These are phyloP conservation scores for Monosporozyma yasuniensis DNA, from an alignment of 805 yeast species.

Conservation along the genomic window DNA sequence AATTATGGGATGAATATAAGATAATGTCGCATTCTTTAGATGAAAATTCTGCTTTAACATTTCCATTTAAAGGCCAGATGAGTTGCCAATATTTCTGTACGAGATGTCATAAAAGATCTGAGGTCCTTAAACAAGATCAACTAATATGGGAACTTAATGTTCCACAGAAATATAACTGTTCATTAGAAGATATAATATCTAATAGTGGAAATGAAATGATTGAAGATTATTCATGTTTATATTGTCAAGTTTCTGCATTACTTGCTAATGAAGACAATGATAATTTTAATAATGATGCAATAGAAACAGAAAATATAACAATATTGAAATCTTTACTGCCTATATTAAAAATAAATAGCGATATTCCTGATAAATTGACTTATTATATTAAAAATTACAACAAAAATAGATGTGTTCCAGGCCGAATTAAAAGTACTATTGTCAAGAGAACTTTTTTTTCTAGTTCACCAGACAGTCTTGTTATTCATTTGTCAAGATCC, in stretches of 20 bases:
- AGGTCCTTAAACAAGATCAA: conserved; percentile 50
- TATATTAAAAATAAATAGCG: conserved; percentile 51
- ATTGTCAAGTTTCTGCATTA: conserved; percentile 50
- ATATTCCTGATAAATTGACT: conserved; percentile 44
- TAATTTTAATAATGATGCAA: conserved; percentile 8
- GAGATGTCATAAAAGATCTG: conserved; percentile 53
- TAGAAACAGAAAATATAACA: conserved; percentile 26
- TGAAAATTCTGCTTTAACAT: conserved; percentile 8
- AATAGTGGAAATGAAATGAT: conserved; percentile 57
- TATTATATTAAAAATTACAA: conserved; percentile 40
- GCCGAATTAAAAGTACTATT: conserved; percentile 51
- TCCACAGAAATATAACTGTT: conserved; percentile 45
- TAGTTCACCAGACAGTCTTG: conserved; percentile 60
- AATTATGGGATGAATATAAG: conserved; percentile 57
- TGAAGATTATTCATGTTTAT: conserved; percentile 71
- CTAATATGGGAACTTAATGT: conserved; percentile 65
- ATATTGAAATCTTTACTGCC: conserved; percentile 32
- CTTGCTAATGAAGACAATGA: conserved; percentile 28
- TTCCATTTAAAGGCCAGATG: conserved; percentile 66
- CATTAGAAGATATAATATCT: conserved; percentile 46
- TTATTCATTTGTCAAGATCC: conserved; percentile 82
- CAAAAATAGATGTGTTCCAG: conserved; percentile 36
- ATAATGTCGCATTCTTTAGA: conserved; percentile 33
- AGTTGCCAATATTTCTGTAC: conserved; percentile 64
- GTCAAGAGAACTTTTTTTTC: conserved; percentile 54